Percentiles rank a stretch among this genome's conserved stretches.
phyloP scores from a whole-genome alignment of 2,329 filamentous ascomycete species.

The Stagonosporopsis cucurbitacearum region DNA sequence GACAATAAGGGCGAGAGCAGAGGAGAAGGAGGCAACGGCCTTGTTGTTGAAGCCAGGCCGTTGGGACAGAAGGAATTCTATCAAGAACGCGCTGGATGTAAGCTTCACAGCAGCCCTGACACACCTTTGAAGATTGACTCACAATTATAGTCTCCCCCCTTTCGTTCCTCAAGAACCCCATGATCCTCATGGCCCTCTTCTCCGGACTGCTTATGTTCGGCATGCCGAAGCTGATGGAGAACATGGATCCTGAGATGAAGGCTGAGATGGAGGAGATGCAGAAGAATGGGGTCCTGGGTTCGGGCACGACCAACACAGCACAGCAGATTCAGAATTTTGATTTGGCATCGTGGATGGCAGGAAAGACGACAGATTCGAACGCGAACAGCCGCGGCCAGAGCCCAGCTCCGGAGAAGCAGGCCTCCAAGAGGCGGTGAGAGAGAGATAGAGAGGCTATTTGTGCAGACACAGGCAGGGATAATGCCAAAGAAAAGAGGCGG shows the following conservation, averaged over 20 bases:
- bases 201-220: conserved; percentile 85
- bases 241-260: conserved; percentile 95
- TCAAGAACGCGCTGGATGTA: conserved; percentile 75
- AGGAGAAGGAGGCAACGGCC: conserved; percentile 52
- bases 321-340: conserved; percentile 69
- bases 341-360: conserved; percentile 72
- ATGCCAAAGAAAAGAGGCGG: conserved; percentile 6
- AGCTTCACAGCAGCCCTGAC: conserved; percentile 48
- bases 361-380: conserved; percentile 50
- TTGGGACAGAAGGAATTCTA: conserved; percentile 76
- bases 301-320: conserved; percentile 47
- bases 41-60: conserved; percentile 66
- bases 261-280: conserved; percentile 93
- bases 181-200: conserved; percentile 90
- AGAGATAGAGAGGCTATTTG: conserved; percentile 23
- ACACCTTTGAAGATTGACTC: conserved; percentile 16
- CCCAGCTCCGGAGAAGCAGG: conserved; percentile 35
- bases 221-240: conserved; percentile 94
- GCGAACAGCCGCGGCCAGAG: conserved; percentile 32
- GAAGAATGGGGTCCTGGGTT: conserved; percentile 71
- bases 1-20: conserved; percentile 76
- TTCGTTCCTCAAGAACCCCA: conserved; percentile 87
- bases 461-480: not conserved
- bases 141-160: conserved; percentile 72
- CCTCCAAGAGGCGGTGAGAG: conserved; percentile 29